A percentile compares a stretch with the other conserved stretches of the same genome.
phyloP scores from a whole-genome alignment of 257 asterid species.

The Solanum bulbocastanum region DNA sequence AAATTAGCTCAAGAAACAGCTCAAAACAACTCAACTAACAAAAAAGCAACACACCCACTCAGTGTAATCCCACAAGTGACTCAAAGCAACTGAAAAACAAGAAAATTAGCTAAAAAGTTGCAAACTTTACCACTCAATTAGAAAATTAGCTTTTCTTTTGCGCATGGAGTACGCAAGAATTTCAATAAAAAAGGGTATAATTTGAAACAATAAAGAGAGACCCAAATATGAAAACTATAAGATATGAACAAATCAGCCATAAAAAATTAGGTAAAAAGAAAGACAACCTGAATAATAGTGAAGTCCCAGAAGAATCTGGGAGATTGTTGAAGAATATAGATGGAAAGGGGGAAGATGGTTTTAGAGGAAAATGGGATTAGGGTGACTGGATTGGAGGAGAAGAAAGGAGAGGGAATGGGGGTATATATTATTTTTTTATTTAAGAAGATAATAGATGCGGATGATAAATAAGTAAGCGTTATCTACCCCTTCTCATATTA shows the following conservation, averaged over 20 bases:
- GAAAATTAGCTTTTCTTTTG: background rate
- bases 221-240: background rate
- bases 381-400: background rate
- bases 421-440: background rate
- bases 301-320: background rate
- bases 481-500: background rate
- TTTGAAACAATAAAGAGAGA: background rate
- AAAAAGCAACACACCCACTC: background rate
- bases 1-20: background rate
- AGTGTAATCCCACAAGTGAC: background rate
- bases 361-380: background rate
- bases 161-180: background rate
- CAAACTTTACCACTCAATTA: background rate
- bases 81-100: background rate
- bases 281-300: background rate
- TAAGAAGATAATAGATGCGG: background rate
- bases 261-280: background rate
- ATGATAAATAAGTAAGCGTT: background rate
- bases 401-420: background rate
- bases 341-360: background rate
- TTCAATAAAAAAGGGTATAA: background rate
- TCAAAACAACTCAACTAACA: background rate
- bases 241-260: background rate
- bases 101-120: background rate
- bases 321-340: background rate